Conservation (phyloP, 441 rosid species). For the Eutrema salsugineum region DNA sequence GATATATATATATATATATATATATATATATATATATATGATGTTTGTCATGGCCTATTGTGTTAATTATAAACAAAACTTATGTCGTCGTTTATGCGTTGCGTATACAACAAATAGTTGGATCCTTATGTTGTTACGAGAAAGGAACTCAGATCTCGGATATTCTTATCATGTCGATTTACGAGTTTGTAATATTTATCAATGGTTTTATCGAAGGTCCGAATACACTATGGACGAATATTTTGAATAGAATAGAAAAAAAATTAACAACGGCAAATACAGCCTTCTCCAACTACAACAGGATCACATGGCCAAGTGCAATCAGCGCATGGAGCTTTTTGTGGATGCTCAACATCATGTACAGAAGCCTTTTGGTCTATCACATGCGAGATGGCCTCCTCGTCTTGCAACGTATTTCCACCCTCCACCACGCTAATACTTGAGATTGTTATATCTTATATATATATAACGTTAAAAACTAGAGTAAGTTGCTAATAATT, state of each 20-base stretch:
- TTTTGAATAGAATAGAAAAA: not conserved
- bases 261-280: not conserved
- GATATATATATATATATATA: no score
- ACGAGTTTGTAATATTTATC: not conserved
- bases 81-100: no score
- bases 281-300: not conserved
- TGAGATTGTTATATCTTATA: not conserved
- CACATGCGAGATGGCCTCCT: not conserved
- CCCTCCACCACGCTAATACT: not conserved
- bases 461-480: not conserved
- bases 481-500: not conserved
- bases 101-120: no score
- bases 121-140: no score
- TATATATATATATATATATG: no score
- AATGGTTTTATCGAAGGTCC: not conserved
- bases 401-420: not conserved
- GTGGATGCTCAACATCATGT: not conserved
- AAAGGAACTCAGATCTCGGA: no score
- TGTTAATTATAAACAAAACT: no score
- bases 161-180: not conserved
- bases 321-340: not conserved
- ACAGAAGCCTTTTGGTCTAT: not conserved
- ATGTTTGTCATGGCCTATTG: no score
- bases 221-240: not conserved
- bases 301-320: conserved; percentile 16